Evolutionary conservation across 2,329 filamentous ascomycete genomes (phyloP).

Genomic region (Exophiala lecanii-corni): DNA sequence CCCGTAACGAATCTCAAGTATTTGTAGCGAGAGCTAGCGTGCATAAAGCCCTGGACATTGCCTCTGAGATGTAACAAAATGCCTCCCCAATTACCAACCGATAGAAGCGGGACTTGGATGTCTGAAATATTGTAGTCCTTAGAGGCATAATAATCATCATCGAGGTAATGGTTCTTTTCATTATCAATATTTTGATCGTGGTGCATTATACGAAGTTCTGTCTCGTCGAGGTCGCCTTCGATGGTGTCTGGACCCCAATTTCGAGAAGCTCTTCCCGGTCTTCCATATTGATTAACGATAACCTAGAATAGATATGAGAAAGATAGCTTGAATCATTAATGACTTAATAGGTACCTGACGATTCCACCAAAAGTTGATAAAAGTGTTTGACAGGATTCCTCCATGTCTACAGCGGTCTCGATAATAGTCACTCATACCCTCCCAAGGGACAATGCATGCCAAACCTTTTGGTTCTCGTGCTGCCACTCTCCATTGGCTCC

Average conservation of each 20-base stretch:
- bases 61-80: conserved; percentile 65
- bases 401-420: conserved; percentile 58
- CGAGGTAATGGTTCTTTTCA: conserved; percentile 52
- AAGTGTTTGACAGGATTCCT: conserved; percentile 55
- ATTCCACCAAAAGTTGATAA: conserved; percentile 56
- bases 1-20: conserved; percentile 67
- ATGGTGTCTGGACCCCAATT: conserved; percentile 50
- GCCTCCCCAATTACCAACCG: conserved; percentile 67
- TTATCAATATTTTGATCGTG: conserved; percentile 44
- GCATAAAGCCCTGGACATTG: conserved; percentile 59
- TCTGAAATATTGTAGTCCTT: conserved; percentile 62
- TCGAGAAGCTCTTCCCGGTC: conserved; percentile 43
- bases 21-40: conserved; percentile 62
- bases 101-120: conserved; percentile 63
- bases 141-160: conserved; percentile 60
- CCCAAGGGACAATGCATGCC: conserved; percentile 52
- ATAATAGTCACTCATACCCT: conserved; percentile 55
- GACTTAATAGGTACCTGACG: conserved; percentile 50
- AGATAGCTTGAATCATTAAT: too few species aligned
- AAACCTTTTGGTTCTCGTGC: conserved; percentile 49
- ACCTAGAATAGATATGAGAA: too few species aligned
- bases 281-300: conserved; percentile 64
- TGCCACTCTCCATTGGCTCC: conserved; percentile 53
- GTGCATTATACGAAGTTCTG: conserved; percentile 35
- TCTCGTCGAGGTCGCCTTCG: conserved; percentile 36